These are phyloP conservation scores for Acrocalymma vagum DNA, from an alignment of 2,329 filamentous ascomycete species.

Conservation along the genomic window DNA sequence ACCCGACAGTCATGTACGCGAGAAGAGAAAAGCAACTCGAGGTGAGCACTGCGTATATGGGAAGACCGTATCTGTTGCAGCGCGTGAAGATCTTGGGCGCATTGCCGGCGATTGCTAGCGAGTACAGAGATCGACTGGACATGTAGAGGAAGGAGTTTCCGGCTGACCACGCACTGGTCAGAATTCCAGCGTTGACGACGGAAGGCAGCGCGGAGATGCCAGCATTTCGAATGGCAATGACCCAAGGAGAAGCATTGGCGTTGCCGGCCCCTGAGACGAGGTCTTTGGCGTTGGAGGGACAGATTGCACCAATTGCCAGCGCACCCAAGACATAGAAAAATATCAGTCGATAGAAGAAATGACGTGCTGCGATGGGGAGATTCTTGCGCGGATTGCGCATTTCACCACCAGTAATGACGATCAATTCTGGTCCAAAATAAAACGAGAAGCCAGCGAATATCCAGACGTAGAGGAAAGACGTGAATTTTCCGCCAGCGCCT, in stretches of 20 bases:
- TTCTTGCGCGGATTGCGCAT: constrained; percentile 70
- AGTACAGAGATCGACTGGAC: constrained; percentile 19
- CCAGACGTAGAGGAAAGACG: constrained; percentile 64
- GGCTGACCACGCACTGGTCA: constrained; percentile 18
- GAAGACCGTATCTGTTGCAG: constrained; percentile 23
- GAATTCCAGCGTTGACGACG: constrained; percentile 19
- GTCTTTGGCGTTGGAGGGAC: constrained; percentile 54
- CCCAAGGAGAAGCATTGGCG: constrained; percentile 57
- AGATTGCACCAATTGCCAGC: constrained; percentile 64
- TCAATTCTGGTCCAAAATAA: constrained; percentile 59
- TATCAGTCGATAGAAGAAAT: constrained; percentile 55
- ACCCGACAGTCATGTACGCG: constrained; percentile 13
- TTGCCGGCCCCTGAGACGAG: constrained; percentile 33
- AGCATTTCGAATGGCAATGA: constrained; percentile 56
- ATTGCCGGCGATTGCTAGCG: constrained; percentile 14
- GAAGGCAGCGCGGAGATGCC: constrained; percentile 46
- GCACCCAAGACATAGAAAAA: constrained; percentile 54
- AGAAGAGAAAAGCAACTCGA: constrained; percentile 38
- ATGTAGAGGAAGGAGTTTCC: constrained; percentile 23
- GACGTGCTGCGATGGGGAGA: constrained; percentile 64
- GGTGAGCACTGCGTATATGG: constrained; percentile 64
- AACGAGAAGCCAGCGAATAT: constrained; percentile 52
- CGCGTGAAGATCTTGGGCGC: constrained; percentile 16
- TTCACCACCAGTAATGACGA: constrained; percentile 70
- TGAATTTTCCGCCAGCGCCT: constrained; percentile 65